Percentiles rank a stretch among this genome's conserved stretches.
phyloP scores from a whole-genome alignment of 306 rosid genomes.

The Mimosa bimucronata region DNA sequence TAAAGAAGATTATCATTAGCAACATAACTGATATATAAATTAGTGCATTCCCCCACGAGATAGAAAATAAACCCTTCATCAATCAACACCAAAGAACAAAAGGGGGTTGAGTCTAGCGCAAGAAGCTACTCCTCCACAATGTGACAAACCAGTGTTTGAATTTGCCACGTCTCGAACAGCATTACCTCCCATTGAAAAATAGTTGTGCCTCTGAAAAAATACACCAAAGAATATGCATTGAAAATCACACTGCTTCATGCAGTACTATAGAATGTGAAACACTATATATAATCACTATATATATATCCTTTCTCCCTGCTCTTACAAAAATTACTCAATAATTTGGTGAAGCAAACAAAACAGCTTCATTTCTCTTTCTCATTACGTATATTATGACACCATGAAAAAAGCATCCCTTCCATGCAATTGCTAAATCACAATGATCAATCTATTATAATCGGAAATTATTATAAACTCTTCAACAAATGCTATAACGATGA shows the following conservation, averaged over 20 bases:
- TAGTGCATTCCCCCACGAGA: not conserved
- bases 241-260: not conserved
- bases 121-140: no score
- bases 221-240: not conserved
- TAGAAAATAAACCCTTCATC: not conserved
- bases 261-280: not conserved
- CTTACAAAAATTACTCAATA: not conserved
- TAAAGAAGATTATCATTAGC: not conserved
- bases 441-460: not conserved
- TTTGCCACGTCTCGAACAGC: no score
- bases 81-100: no score
- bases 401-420: not conserved
- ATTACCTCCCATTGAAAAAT: no score
- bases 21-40: not conserved
- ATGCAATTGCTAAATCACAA: not conserved
- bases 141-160: no score
- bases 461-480: constrained; percentile 1
- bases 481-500: not conserved
- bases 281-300: not conserved
- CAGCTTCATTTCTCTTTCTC: not conserved
- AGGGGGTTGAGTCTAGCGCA: no score
- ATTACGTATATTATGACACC: not conserved
- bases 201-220: no score
- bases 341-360: not conserved
- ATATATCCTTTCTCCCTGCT: not conserved